Evolutionary conservation across 2,329 filamentous ascomycete genomes (phyloP).

Genomic region (Fusarium nygamai): DNA sequence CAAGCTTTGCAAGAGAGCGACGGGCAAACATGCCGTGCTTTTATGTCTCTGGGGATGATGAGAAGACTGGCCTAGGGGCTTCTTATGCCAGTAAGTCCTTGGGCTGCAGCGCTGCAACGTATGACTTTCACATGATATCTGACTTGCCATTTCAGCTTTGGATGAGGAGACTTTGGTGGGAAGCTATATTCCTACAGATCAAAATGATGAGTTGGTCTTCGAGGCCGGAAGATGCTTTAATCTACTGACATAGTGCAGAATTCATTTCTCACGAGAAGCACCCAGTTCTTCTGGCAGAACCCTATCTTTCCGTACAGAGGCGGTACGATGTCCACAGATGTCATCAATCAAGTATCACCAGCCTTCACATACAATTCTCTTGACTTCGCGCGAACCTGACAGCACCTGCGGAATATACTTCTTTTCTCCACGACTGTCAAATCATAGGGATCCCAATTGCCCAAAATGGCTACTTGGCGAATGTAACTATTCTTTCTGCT

Average conservation of each 20-base stretch:
- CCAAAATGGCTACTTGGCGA: slow-evolving; percentile 54
- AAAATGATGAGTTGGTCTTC: slow-evolving; percentile 52
- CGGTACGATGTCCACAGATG: slow-evolving; percentile 52
- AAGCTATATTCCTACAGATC: slow-evolving; percentile 56
- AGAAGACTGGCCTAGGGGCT: slow-evolving; percentile 53
- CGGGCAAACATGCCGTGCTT: slow-evolving; percentile 53
- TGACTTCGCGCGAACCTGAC: slow-evolving; percentile 53
- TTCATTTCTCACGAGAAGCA: slow-evolving; percentile 36
- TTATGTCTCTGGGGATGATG: slow-evolving; percentile 52
- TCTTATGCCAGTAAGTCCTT: slow-evolving; percentile 56
- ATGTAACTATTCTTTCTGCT: slow-evolving; percentile 38
- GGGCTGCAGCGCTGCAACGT: not conserved
- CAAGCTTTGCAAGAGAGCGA: slow-evolving; percentile 41
- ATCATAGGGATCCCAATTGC: slow-evolving; percentile 36
- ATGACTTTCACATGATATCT: not conserved
- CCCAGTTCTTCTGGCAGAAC: slow-evolving; percentile 28
- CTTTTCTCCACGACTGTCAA: slow-evolving; percentile 50
- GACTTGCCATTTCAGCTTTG: slow-evolving; percentile 41
- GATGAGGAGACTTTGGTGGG: slow-evolving; percentile 51
- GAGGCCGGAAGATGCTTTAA: too few species aligned
- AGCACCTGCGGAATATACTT: slow-evolving; percentile 48
- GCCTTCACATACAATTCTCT: slow-evolving; percentile 53
- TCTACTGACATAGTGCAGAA: slow-evolving; percentile 12
- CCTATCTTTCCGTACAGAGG: slow-evolving; percentile 45
- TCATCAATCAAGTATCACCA: slow-evolving; percentile 60